Evolutionary conservation across 1,284 basidiomycete species (phyloP).

Genomic region (Austroboletus rostrupii): DNA sequence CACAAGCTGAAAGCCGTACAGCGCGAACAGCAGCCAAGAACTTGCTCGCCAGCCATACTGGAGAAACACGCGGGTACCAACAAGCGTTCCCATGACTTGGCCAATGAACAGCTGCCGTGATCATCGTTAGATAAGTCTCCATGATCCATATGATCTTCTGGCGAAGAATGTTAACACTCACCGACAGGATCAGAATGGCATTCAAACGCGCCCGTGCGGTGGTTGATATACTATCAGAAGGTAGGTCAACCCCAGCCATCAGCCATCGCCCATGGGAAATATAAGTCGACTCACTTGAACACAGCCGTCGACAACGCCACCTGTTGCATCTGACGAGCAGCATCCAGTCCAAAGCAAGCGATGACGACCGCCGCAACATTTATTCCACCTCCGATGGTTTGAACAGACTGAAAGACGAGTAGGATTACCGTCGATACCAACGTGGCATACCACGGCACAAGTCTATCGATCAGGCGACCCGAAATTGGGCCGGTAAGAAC

Average conservation of each 20-base stretch:
- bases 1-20: constrained; percentile 43
- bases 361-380: constrained; percentile 56
- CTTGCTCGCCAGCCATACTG: constrained; percentile 57
- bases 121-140: too few relatives aligned
- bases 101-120: constrained; percentile 47
- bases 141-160: too few relatives aligned
- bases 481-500: constrained; percentile 58
- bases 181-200: constrained; percentile 58
- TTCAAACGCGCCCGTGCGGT: constrained; percentile 59
- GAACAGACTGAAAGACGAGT: constrained; percentile 46
- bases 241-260: neutral
- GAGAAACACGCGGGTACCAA: constrained; percentile 58
- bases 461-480: constrained; percentile 56
- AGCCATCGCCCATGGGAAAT: neutral
- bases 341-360: constrained; percentile 42
- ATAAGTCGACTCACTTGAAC: constrained; percentile 25
- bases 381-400: constrained; percentile 55
- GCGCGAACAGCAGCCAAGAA: constrained; percentile 48
- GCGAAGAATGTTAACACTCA: constrained; percentile 23
- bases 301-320: constrained; percentile 37
- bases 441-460: constrained; percentile 66
- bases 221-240: constrained; percentile 46
- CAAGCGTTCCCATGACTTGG: constrained; percentile 63
- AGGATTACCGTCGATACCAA: constrained; percentile 44
- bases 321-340: constrained; percentile 43